Conservation (phyloP, 2,329 filamentous ascomycete species). For the Thermomyces lanuginosus region DNA sequence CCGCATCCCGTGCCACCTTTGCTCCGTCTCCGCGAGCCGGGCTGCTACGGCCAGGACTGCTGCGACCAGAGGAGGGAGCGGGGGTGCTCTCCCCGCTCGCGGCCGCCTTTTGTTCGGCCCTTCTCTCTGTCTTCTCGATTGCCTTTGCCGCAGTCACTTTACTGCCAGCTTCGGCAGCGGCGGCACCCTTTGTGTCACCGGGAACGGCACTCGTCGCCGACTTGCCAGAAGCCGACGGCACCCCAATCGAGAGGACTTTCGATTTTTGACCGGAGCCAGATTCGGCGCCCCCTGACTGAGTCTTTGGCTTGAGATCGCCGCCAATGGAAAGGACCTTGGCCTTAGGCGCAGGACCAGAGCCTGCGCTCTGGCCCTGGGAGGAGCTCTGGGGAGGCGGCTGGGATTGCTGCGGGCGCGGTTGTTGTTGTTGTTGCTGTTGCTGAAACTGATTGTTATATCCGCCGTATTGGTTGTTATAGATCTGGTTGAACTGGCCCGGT, state of each 20-base stretch:
- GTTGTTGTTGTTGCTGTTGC: conserved; percentile 27
- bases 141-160: conserved; percentile 81
- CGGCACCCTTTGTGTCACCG: conserved; percentile 27
- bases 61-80: conserved; percentile 65
- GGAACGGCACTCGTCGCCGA: conserved; percentile 36
- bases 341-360: conserved; percentile 32
- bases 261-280: conserved; percentile 39
- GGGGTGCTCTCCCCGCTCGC: conserved; percentile 61
- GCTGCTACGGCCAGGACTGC: conserved; percentile 62
- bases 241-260: conserved; percentile 66
- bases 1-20: conserved; percentile 50
- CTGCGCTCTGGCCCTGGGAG: conserved; percentile 11
- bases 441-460: conserved; percentile 27
- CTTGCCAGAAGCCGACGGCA: conserved; percentile 20
- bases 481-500: conserved; percentile 30
- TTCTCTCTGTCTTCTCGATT: conserved; percentile 75
- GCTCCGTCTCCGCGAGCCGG: conserved; percentile 45
- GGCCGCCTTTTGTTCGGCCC: conserved; percentile 32
- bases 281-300: too few species aligned
- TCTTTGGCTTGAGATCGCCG: conserved; percentile 30
- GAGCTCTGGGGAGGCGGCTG: conserved; percentile 20
- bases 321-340: conserved; percentile 47
- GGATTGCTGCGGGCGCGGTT: conserved; percentile 44
- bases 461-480: conserved; percentile 27
- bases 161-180: conserved; percentile 49